These are phyloP conservation scores for Quaeritorhiza haematococci DNA, from an alignment of 371 early-diverging fungal genomes.

Conservation along the genomic window DNA sequence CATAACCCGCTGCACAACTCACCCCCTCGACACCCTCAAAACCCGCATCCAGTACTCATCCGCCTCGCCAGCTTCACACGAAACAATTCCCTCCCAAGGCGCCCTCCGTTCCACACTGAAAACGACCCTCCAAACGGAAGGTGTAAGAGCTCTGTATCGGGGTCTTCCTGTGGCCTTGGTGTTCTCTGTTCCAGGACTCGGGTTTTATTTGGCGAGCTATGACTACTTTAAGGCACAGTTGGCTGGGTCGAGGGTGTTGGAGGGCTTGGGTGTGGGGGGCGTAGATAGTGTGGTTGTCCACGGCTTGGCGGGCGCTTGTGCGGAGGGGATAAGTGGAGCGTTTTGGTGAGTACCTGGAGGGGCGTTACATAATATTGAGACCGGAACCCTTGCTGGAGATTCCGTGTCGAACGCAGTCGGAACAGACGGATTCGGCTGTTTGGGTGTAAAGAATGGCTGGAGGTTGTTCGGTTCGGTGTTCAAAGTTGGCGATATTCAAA, in stretches of 20 bases:
- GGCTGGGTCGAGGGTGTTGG: not conserved
- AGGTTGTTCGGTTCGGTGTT: too few relatives aligned
- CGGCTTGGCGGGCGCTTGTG: constrained; percentile 27
- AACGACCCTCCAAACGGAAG: not conserved
- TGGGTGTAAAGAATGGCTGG: too few relatives aligned
- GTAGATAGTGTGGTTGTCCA: constrained; percentile 23
- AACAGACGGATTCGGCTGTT: too few relatives aligned
- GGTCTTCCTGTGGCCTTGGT: constrained; percentile 67
- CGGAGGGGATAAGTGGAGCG: constrained; percentile 33
- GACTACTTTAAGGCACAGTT: constrained; percentile 50
- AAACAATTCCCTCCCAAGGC: not conserved
- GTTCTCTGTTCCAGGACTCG: constrained; percentile 69
- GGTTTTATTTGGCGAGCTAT: constrained; percentile 68
- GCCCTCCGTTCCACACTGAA: not conserved
- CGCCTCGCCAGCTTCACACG: constrained; percentile 1
- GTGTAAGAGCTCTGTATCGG: not conserved
- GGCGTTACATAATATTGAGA: too few relatives aligned
- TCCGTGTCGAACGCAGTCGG: too few relatives aligned
- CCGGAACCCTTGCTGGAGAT: too few relatives aligned
- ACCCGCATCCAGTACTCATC: constrained; percentile 56
- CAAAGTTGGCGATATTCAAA: too few relatives aligned
- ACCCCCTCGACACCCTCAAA: constrained; percentile 78
- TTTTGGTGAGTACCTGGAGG: too few relatives aligned
- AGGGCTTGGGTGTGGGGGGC: constrained; percentile 1
- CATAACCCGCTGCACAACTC: constrained; percentile 55